A percentile compares a stretch with the other conserved stretches of the same genome.
phyloP scores from a whole-genome alignment of 331 rosid species.

The Quercus lobata region DNA sequence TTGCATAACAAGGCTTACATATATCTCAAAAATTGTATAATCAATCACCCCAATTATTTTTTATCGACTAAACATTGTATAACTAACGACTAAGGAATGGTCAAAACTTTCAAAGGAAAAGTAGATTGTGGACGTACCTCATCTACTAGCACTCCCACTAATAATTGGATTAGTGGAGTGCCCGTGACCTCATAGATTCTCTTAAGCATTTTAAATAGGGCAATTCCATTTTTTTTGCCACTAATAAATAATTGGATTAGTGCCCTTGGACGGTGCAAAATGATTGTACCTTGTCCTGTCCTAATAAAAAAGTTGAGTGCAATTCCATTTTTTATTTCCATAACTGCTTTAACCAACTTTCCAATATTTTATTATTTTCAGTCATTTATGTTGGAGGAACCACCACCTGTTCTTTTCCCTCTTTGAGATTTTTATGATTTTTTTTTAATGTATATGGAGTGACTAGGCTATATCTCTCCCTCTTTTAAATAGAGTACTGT shows the following conservation, averaged over 20 bases:
- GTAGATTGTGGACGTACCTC: background rate
- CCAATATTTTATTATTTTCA: slow-evolving; percentile 14
- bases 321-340: slow-evolving; percentile 26
- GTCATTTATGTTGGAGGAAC: background rate
- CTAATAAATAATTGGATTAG: too few relatives aligned
- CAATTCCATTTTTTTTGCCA: too few relatives aligned
- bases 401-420: slow-evolving; percentile 6
- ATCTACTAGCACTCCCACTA: slow-evolving; percentile 29
- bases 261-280: slow-evolving; percentile 28
- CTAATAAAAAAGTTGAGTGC: slow-evolving; percentile 19
- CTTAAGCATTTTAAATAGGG: slow-evolving; percentile 14
- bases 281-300: slow-evolving; percentile 5
- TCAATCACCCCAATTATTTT: too few relatives aligned
- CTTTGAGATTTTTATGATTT: background rate
- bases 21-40: too few relatives aligned
- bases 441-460: slow-evolving; percentile 11
- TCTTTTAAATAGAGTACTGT: background rate
- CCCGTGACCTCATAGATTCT: slow-evolving; percentile 18
- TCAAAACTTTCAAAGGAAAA: too few relatives aligned
- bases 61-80: too few relatives aligned
- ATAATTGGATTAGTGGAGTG: slow-evolving; percentile 25
- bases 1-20: too few relatives aligned
- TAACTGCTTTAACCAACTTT: slow-evolving; percentile 27
- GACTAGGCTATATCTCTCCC: background rate
- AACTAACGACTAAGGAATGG: too few relatives aligned